phyloP scores from a whole-genome alignment of 306 rosid species.

The Pachyrhizus erosus region DNA sequence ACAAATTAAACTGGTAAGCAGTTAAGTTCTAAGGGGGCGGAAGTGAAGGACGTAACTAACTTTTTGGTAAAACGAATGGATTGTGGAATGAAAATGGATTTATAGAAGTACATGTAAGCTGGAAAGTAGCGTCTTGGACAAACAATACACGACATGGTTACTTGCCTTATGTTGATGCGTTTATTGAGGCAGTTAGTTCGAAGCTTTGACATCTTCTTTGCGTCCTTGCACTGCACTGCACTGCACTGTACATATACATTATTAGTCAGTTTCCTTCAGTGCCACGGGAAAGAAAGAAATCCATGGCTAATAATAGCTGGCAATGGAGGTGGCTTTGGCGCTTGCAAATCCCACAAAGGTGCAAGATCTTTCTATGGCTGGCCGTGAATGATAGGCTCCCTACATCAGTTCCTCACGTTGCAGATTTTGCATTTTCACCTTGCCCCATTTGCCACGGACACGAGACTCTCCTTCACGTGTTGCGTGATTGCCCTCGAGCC shows the following conservation, averaged over 20 bases:
- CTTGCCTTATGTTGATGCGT: background rate
- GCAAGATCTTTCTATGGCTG: slow-evolving; percentile 32
- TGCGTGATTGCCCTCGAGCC: slow-evolving; percentile 45
- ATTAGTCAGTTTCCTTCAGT: background rate
- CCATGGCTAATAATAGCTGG: background rate
- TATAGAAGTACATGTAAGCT: background rate
- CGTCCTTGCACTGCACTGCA: background rate
- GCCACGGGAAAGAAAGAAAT: background rate
- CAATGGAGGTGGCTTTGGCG: slow-evolving; percentile 36
- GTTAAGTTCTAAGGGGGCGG: background rate
- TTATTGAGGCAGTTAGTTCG: background rate
- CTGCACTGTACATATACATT: background rate
- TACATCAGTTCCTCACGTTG: background rate
- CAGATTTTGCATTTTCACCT: background rate
- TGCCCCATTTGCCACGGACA: slow-evolving; percentile 32
- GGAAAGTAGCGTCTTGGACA: background rate
- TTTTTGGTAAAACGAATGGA: background rate
- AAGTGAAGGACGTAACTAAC: background rate
- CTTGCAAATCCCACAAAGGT: slow-evolving; percentile 28
- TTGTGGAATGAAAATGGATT: background rate
- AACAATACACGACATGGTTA: background rate
- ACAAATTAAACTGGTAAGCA: no score
- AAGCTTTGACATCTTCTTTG: background rate
- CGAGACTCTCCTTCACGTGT: slow-evolving; percentile 25
- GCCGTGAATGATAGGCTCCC: slow-evolving; percentile 32